phyloP scores from a whole-genome alignment of 2,329 filamentous ascomycete genomes.

The Diaporthe longicolla region DNA sequence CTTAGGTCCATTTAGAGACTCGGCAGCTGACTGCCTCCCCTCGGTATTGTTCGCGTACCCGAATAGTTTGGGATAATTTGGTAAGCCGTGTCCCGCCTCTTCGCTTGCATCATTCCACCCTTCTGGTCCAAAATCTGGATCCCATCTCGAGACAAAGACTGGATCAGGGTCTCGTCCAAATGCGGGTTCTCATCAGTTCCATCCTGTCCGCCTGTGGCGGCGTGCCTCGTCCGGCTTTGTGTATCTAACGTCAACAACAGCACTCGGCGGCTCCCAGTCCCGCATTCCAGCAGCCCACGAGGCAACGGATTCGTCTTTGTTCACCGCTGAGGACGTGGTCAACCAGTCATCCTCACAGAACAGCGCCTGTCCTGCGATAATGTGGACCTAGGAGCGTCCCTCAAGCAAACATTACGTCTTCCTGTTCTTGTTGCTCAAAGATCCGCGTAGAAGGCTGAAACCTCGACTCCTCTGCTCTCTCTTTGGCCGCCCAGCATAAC shows the following conservation, averaged over 20 bases:
- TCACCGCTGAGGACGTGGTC: slow-evolving; percentile 23
- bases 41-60: neutral
- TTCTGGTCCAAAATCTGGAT: slow-evolving; percentile 23
- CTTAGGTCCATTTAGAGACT: slow-evolving; percentile 3
- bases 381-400: neutral
- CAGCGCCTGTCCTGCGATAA: neutral
- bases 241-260: slow-evolving; percentile 27
- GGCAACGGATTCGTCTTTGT: slow-evolving; percentile 19
- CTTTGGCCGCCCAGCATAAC: slow-evolving; percentile 49
- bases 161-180: slow-evolving; percentile 23
- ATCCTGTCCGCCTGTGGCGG: neutral
- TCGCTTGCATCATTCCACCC: slow-evolving; percentile 28
- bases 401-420: neutral
- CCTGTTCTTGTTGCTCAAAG: neutral
- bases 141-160: slow-evolving; percentile 18
- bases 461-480: slow-evolving; percentile 19
- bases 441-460: slow-evolving; percentile 28
- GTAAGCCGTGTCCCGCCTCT: slow-evolving; percentile 29
- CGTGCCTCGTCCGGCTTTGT: slow-evolving; percentile 28
- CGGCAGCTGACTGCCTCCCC: neutral
- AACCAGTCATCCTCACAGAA: slow-evolving; percentile 11
- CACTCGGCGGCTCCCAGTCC: slow-evolving; percentile 4
- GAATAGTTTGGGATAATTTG: slow-evolving; percentile 13
- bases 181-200: slow-evolving; percentile 6
- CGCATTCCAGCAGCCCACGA: slow-evolving; percentile 20